Base-by-base conservation (phyloP, 176 grass and related monocot species). In the Carex parvula region DNA sequence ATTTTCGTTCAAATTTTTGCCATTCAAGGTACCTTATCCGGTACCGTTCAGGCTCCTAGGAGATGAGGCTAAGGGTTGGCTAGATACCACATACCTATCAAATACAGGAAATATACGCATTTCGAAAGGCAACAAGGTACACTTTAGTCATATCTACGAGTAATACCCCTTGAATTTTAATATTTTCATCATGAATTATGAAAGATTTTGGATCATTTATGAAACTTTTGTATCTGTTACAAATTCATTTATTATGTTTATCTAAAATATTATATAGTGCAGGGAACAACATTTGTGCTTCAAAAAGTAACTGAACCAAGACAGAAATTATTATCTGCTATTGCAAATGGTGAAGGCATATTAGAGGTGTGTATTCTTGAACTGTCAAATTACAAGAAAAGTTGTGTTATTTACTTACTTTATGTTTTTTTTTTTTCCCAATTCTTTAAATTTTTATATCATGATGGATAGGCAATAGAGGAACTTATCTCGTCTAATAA, bases 61-160 rank as follows among this genome's bases (percentile, higher is more conserved):
- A 85, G 95, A 98, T 71, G 92, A 98, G 89, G 95, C 91, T 10
- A 98, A 98, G 84, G 92, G 95, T 87, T 98, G 92, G 92, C 88
- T 98, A 79, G 95, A 98, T 84, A 98, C 95, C 41, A 94, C 91
- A 61, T 98, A 98, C 79, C 85, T 98, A 57, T 98, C 95, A 65
- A 68, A 52, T 26, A 81, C 84, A 74, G 95, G 95, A 57, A 98
- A 90, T 30, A 90, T 98, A 87, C 92, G 91, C 48, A 93, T 98
- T 87, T 98, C 92, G 82, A 94, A 90, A 90, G 95, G 95, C 84
- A 98, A 93, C 84, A 98, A 98, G 95, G 95, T 98, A 91, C 22
- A 32, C 55, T 39, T 71, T 85, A 61, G 4, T 65, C 54, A 26
- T 29, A 54, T 84, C 4, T 75, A 20, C 13, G 37, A 82, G 35